Conservation (phyloP, 2,329 filamentous ascomycete genomes). For the Colletotrichum siamense region DNA sequence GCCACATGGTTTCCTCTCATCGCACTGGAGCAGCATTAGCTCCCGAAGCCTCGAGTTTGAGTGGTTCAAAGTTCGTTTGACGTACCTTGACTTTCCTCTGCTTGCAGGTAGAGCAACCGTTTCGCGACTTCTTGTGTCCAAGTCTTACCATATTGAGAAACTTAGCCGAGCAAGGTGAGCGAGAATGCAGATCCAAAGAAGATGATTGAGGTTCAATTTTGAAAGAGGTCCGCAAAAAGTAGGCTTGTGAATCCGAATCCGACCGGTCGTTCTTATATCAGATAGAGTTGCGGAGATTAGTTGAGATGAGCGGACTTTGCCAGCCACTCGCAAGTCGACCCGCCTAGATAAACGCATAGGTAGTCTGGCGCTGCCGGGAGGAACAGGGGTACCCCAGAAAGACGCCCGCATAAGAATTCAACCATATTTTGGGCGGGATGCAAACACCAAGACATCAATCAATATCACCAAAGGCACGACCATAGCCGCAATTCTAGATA, state of each 20-base stretch:
- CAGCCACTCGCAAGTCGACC: not conserved
- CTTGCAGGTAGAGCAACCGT: not conserved
- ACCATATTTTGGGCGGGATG: not conserved
- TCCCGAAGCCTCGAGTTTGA: accelerated
- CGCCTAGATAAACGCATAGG: not conserved
- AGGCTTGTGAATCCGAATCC: not conserved
- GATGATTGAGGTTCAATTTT: not conserved
- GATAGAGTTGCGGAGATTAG: not conserved
- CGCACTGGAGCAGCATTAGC: not conserved
- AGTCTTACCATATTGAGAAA: not conserved
- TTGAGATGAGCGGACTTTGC: not conserved
- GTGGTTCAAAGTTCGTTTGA: not conserved
- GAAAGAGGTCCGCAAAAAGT: not conserved
- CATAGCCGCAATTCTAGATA: not conserved
- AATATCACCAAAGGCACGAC: not conserved
- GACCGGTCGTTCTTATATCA: not conserved
- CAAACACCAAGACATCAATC: not conserved
- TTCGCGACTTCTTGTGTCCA: not conserved
- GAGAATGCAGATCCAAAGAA: not conserved
- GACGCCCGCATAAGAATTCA: not conserved
- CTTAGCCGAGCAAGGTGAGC: accelerated
- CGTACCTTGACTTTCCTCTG: not conserved
- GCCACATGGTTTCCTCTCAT: not conserved
- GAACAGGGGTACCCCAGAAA: not conserved
- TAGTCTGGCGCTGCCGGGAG: accelerated